phyloP scores from a whole-genome alignment of 1,139 yeast genomes.

The Yamadazyma dendronema region DNA sequence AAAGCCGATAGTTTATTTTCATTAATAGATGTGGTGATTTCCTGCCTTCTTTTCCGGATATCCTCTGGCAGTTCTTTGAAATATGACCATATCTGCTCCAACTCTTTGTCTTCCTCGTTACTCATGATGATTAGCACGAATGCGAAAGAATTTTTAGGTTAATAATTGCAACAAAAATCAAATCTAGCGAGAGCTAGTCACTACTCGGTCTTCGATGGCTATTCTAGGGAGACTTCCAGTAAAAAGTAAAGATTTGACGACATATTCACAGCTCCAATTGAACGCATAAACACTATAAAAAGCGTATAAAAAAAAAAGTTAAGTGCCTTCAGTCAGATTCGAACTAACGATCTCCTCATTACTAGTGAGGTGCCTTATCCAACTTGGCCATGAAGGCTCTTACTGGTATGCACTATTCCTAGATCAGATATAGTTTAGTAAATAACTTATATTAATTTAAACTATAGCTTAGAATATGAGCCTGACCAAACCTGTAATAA shows the following conservation, averaged over 20 bases:
- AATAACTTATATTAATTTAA: too few species aligned
- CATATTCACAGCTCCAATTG: too few species aligned
- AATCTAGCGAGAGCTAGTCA: too few species aligned
- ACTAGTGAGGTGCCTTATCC: constrained; percentile 94
- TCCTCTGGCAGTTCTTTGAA: constrained; percentile 38
- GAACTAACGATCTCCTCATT: constrained; percentile 90
- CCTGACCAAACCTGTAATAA: too few species aligned
- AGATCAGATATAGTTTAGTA: too few species aligned
- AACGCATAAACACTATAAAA: background rate
- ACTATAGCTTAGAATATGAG: too few species aligned
- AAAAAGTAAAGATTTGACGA: too few species aligned
- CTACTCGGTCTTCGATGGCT: too few species aligned
- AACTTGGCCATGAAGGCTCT: constrained; percentile 70
- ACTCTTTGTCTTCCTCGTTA: constrained; percentile 24
- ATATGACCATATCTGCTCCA: constrained; percentile 32
- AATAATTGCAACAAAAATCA: background rate
- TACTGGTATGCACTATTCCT: too few species aligned
- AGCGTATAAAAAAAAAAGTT: constrained; percentile 17
- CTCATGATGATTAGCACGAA: constrained; percentile 3
- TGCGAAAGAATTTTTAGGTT: background rate
- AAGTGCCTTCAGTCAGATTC: constrained; percentile 75
- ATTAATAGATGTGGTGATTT: constrained; percentile 26
- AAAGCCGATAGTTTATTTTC: constrained; percentile 30
- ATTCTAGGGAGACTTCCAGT: too few species aligned
- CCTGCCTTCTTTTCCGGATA: constrained; percentile 30